Percentiles rank a stretch among this genome's conserved stretches.
These are phyloP conservation scores for Tylopilus intermedius DNA, from an alignment of 768 basidiomycete species.

Conservation along the genomic window DNA sequence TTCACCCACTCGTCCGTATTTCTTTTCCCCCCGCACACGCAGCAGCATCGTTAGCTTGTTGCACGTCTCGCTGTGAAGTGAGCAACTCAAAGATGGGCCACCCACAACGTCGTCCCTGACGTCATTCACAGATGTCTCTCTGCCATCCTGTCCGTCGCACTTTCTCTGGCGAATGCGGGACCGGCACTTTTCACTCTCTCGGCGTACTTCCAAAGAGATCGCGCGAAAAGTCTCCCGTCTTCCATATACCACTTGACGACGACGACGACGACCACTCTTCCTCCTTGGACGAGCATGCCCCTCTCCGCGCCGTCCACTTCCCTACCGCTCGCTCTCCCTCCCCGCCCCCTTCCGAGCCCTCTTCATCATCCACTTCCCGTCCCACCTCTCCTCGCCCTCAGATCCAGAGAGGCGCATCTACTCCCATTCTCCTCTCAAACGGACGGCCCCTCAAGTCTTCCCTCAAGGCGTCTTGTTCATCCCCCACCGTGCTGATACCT, in stretches of 20 bases:
- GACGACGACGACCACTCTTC: constrained; percentile 19
- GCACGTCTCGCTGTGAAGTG: background rate
- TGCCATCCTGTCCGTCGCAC: constrained; percentile 20
- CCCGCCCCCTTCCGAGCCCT: constrained; percentile 6
- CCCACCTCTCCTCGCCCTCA: constrained; percentile 8
- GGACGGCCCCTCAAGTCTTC: constrained; percentile 87
- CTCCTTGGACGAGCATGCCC: constrained; percentile 15
- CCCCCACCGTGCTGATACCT: constrained; percentile 10
- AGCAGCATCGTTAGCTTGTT: background rate
- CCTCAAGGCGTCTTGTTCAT: constrained; percentile 51
- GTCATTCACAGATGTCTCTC: background rate
- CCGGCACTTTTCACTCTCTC: constrained; percentile 37
- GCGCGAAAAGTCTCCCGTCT: constrained; percentile 15
- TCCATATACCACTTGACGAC: constrained; percentile 19
- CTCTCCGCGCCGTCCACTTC: constrained; percentile 35
- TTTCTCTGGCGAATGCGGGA: too few species aligned
- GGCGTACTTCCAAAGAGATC: constrained; percentile 42
- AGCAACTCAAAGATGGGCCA: background rate
- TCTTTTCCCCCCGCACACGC: background rate
- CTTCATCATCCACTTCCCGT: background rate
- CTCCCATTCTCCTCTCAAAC: constrained; percentile 33
- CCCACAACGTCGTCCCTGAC: constrained; percentile 2
- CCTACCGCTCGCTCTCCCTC: constrained; percentile 33
- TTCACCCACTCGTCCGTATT: too few species aligned
- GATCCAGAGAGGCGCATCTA: constrained; percentile 32